Conservation (phyloP, 331 rosid genomes). For the Prunus yedoensis region DNA sequence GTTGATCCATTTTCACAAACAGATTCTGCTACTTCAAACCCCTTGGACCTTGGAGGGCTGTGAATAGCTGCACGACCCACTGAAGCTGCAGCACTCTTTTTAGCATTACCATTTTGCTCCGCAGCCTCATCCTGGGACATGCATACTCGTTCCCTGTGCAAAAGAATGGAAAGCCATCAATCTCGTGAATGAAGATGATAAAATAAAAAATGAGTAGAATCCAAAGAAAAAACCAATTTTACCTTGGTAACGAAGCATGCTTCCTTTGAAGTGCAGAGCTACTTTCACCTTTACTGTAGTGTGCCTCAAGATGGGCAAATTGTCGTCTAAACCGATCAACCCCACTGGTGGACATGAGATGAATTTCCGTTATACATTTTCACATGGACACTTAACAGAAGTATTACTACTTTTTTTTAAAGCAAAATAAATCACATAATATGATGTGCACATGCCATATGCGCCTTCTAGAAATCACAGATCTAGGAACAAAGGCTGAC, state of each 20-base stretch:
- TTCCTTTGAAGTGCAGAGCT: conserved; percentile 46
- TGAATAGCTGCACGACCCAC: too few species aligned
- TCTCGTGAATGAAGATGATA: not conserved
- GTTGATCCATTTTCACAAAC: conserved; percentile 23
- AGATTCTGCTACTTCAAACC: conserved; percentile 18
- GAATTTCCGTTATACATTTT: not conserved
- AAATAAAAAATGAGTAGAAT: not conserved
- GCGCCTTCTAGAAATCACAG: not conserved
- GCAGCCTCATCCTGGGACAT: too few species aligned
- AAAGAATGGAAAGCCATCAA: not conserved
- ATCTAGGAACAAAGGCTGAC: conserved; percentile 30
- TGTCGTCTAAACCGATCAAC: conserved; percentile 57
- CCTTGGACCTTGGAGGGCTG: too few species aligned
- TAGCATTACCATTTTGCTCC: too few species aligned
- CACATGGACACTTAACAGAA: not conserved
- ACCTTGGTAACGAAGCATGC: conserved; percentile 71
- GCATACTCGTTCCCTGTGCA: too few species aligned
- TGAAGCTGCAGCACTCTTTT: too few species aligned
- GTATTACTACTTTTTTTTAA: too few species aligned
- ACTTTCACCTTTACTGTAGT: conserved; percentile 36
- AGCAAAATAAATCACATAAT: too few species aligned
- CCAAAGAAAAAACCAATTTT: not conserved
- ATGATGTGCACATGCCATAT: too few species aligned
- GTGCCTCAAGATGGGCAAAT: conserved; percentile 63
- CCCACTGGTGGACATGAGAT: conserved; percentile 41